A percentile compares a stretch with the other conserved stretches of the same genome.
Evolutionary conservation across 78 protist species (phyloP).

Genomic region (Dictyostelium purpureum): DNA sequence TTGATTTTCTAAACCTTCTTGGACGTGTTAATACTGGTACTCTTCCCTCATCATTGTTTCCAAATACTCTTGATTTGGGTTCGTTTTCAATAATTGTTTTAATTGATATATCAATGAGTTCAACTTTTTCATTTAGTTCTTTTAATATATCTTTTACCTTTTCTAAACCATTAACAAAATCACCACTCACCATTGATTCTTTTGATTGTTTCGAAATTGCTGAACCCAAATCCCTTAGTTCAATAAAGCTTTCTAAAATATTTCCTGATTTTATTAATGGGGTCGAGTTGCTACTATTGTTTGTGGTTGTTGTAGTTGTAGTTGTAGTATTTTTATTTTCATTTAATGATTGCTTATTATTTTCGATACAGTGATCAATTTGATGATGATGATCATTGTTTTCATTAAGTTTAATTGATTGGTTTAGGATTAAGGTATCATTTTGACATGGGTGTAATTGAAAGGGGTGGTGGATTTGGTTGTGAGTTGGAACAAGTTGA

Average conservation of each 20-base stretch:
- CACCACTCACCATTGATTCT: conserved; percentile 67
- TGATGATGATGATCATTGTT: background rate
- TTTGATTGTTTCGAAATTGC: conserved; percentile 64
- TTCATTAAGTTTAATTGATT: too few species aligned
- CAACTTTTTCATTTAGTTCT: conserved; percentile 9
- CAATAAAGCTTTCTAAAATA: conserved; percentile 59
- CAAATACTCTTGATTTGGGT: conserved; percentile 57
- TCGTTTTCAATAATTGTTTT: conserved; percentile 36
- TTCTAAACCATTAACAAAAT: conserved; percentile 54
- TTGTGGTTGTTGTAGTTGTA: background rate
- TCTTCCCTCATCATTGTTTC: conserved; percentile 56
- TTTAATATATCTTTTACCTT: conserved; percentile 16
- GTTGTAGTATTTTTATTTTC: background rate
- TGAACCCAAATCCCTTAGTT: conserved; percentile 55
- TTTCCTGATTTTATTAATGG: conserved; percentile 2
- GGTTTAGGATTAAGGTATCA: too few species aligned
- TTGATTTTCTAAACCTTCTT: conserved; percentile 65
- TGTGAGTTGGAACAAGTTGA: too few species aligned
- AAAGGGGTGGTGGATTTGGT: background rate
- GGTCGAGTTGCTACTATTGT: background rate
- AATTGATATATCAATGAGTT: conserved; percentile 40
- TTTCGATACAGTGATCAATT: background rate
- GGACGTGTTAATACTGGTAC: conserved; percentile 76
- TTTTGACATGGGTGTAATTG: background rate
- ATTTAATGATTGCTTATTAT: background rate